Conservation (phyloP, 352 stramenopile species). For the Phytopythium chamaehyphon region DNA sequence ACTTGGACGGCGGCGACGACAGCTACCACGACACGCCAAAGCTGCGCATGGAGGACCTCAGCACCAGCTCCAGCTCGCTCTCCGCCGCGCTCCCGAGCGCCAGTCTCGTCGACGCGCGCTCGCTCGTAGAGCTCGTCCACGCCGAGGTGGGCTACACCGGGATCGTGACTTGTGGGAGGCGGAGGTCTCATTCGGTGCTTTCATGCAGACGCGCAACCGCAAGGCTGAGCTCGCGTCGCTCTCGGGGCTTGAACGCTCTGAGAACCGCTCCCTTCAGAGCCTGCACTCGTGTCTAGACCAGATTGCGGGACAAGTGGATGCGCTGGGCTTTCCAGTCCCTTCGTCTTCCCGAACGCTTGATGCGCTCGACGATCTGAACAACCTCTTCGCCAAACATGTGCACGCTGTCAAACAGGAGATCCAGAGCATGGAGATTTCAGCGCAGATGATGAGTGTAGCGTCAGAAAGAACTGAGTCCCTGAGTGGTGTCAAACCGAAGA, state of each 20-base stretch:
- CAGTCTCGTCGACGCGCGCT: conserved; percentile 28
- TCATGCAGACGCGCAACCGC: conserved; percentile 27
- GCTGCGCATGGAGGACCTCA: conserved; percentile 5
- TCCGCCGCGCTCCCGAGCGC: conserved; percentile 4
- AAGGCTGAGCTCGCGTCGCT: conserved; percentile 25
- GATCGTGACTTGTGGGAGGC: background rate
- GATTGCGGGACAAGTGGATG: conserved; percentile 38
- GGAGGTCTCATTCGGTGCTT: background rate
- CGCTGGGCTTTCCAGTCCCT: conserved; percentile 46
- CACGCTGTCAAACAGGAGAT: conserved; percentile 59
- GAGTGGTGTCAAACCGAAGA: conserved; percentile 4
- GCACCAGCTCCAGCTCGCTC: conserved; percentile 14
- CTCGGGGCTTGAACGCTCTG: conserved; percentile 24
- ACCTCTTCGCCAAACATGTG: conserved; percentile 42
- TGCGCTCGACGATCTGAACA: conserved; percentile 52
- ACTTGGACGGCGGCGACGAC: background rate
- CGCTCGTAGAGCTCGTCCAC: conserved; percentile 35
- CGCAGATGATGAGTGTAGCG: conserved; percentile 51
- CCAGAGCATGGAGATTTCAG: conserved; percentile 61
- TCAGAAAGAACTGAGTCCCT: conserved; percentile 23
- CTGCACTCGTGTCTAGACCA: conserved; percentile 39
- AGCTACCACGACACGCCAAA: conserved; percentile 1
- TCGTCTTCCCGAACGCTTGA: conserved; percentile 33
- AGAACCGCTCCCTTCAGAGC: conserved; percentile 29
- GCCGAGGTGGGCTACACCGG: conserved; percentile 18